Percentiles rank a stretch among this genome's conserved stretches.
Conservation (phyloP, 192 early-diverging fungal genomes). For the Dimargaris verticillata region DNA sequence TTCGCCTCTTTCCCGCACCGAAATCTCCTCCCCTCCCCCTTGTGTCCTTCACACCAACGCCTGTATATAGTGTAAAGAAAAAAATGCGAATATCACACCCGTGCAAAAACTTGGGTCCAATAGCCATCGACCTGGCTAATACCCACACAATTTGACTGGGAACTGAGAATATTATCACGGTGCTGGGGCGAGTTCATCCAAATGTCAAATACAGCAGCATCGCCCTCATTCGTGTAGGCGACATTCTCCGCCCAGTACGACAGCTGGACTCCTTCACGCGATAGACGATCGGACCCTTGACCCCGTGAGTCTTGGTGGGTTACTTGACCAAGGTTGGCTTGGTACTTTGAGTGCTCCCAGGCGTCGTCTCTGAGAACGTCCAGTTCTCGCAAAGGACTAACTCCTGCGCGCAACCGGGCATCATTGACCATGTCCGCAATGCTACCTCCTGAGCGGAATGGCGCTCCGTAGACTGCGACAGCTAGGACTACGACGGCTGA, state of each 20-base stretch:
- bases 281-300: background rate
- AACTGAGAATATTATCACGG: constrained; percentile 25
- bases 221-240: constrained; percentile 9
- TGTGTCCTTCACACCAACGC: no score
- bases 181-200: constrained; percentile 28
- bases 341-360: constrained; percentile 28
- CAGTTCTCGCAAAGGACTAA: constrained; percentile 16
- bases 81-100: constrained; percentile 2
- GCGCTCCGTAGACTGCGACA: background rate
- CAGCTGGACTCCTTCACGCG: background rate
- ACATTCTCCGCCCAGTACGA: constrained; percentile 18
- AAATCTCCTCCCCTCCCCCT: no score
- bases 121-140: constrained; percentile 23
- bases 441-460: background rate
- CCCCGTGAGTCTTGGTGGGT: constrained; percentile 21
- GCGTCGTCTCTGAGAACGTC: constrained; percentile 21
- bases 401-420: constrained; percentile 15
- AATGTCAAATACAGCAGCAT: constrained; percentile 21
- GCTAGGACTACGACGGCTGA: background rate
- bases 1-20: no score
- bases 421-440: constrained; percentile 29
- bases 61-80: background rate
- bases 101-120: constrained; percentile 37
- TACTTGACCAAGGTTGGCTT: constrained; percentile 19
- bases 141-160: constrained; percentile 23